A percentile compares a stretch with the other conserved stretches of the same genome.
phyloP scores from a whole-genome alignment of 768 basidiomycete genomes.

The Mycena belliarum region DNA sequence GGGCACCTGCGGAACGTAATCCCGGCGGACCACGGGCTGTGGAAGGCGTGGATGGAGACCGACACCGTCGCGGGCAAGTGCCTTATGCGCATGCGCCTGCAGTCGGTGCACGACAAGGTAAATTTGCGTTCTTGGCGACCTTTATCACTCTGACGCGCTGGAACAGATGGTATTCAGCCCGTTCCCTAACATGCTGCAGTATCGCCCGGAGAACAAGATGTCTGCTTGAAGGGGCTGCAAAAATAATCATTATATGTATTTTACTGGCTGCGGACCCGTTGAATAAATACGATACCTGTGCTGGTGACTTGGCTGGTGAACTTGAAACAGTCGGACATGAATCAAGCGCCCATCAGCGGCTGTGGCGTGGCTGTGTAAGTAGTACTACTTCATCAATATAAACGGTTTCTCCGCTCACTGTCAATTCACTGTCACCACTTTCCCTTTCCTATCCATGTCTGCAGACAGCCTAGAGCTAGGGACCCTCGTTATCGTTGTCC shows the following conservation, averaged over 20 bases:
- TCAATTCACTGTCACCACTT: not conserved
- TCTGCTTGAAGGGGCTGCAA: not conserved
- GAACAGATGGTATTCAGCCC: constrained; percentile 52
- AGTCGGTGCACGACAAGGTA: constrained; percentile 57
- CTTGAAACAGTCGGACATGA: too few relatives aligned
- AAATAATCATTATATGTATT: constrained; percentile 9
- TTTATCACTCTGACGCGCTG: not conserved
- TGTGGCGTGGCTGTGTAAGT: too few relatives aligned
- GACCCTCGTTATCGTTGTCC: constrained; percentile 53
- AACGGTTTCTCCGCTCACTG: too few relatives aligned
- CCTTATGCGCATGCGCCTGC: constrained; percentile 58
- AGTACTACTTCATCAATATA: too few relatives aligned
- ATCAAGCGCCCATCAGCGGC: not conserved
- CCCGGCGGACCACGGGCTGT: constrained; percentile 45
- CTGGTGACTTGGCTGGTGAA: too few relatives aligned
- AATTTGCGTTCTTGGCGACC: constrained; percentile 19
- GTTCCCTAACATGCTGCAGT: constrained; percentile 57
- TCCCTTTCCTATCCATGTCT: constrained; percentile 34
- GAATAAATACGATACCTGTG: not conserved
- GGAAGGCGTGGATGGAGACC: constrained; percentile 48
- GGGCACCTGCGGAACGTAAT: constrained; percentile 45
- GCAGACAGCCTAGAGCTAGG: constrained; percentile 27
- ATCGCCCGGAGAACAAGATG: constrained; percentile 29
- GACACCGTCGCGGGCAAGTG: constrained; percentile 54
- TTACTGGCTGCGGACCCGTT: not conserved